Evolutionary conservation across 495 filamentous ascomycete genomes (phyloP), one percentile per base, ranked within the genome.

Genomic region (Sporormia fimetaria): DNA sequence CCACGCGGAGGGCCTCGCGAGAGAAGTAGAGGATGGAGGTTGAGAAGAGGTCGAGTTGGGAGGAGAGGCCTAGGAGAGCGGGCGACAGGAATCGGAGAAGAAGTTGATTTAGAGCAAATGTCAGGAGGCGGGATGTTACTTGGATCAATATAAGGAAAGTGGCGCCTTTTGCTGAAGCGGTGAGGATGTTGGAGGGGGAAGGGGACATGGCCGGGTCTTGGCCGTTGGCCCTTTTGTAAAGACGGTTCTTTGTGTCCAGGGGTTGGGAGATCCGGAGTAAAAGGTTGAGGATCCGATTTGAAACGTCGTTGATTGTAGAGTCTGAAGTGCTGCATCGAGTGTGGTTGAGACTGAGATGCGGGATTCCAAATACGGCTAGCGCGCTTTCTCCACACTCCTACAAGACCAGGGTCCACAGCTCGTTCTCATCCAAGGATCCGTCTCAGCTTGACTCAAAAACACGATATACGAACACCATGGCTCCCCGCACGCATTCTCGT

Each of bases 1-100:
- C 86, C 16, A 86, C 76, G 12, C 90, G 74, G 28, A 96, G 63
- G 39, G 79, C 83, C 62, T 99, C 90, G 21, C 90, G 70, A 0
- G 90, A 82, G 49, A 96, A 96, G 58, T 86, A 94, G 2, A 96
- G 67, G 8, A 92, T 77, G 2, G 83, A 80, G 21, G 87, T 78
- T 41, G 83, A 83, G 59, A 82, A 94, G 1, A 96, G 73, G 45
- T 99, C 90, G 3, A 96, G 71, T 57, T 94, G 92, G 2, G 85
- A 75, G 1, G 87, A 81, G 20, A 90, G 68, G 3, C 87, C 90
- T 1, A 96, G 69, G 0, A 87, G 67, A 28, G 80, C 71, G 0
- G 90, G 87, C 0, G 86, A 88, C 15, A 96, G 64, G 53, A 77
- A 85, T 25, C 87, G 84, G 3, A 99, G 67, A 8, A 95, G 75